Conservation (phyloP, 176 grass and related monocot genomes). For the Saccharum officinarum region DNA sequence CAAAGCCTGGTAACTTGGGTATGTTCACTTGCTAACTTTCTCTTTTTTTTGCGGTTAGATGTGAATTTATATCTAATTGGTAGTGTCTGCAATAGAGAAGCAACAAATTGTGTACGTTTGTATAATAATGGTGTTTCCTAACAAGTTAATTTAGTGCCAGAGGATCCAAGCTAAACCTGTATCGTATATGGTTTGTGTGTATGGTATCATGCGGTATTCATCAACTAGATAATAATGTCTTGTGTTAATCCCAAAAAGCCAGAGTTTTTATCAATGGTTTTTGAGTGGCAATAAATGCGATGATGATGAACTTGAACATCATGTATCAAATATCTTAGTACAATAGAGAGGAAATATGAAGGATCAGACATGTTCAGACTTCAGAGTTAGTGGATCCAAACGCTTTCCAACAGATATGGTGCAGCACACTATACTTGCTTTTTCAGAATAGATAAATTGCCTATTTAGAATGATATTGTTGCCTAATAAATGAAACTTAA, state of each 20-base stretch:
- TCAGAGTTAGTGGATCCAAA: neutral
- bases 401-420: neutral
- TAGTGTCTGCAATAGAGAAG: neutral
- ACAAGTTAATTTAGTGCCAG: neutral
- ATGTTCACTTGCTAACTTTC: neutral
- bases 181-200: neutral
- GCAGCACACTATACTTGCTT: no score
- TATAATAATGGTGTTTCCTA: neutral
- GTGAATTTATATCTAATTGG: neutral
- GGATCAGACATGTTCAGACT: neutral
- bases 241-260: neutral
- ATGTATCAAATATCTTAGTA: neutral
- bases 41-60: neutral
- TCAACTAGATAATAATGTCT: neutral
- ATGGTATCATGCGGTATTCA: neutral
- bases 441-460: no score
- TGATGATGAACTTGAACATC: neutral
- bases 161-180: neutral
- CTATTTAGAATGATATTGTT: no score
- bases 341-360: neutral
- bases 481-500: no score
- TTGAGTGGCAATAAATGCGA: neutral
- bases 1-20: conserved; percentile 97
- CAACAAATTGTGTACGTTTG: neutral
- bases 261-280: neutral